These are phyloP conservation scores for Fusarium sp. DNA, from an alignment of 2,329 filamentous ascomycete species.

Conservation along the genomic window DNA sequence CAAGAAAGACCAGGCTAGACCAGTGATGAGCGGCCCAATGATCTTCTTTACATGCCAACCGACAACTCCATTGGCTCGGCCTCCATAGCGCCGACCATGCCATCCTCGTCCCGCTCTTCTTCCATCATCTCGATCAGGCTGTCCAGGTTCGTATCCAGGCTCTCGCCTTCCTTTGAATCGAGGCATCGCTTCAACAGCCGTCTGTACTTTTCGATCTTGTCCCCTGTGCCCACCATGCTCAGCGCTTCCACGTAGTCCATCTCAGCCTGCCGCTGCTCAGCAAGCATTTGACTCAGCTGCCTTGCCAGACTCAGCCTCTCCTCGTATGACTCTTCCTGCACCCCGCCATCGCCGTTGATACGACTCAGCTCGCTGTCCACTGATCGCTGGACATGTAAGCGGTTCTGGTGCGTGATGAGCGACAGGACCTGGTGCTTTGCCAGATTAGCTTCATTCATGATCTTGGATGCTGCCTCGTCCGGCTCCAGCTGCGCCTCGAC, in stretches of 20 bases:
- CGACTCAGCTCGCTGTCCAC: conserved; percentile 67
- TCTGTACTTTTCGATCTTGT: conserved; percentile 82
- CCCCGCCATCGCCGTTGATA: conserved; percentile 63
- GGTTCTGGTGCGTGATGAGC: conserved; percentile 67
- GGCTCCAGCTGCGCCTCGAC: conserved; percentile 69
- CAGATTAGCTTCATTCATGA: conserved; percentile 66
- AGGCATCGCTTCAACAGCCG: conserved; percentile 78
- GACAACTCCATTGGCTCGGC: conserved; percentile 53
- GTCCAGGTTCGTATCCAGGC: conserved; percentile 76
- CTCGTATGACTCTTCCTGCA: conserved; percentile 64
- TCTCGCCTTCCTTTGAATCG: conserved; percentile 76
- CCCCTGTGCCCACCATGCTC: conserved; percentile 77
- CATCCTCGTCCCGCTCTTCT: conserved; percentile 68
- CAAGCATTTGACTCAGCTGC: conserved; percentile 69
- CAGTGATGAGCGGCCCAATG: conserved; percentile 25
- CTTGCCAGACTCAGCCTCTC: conserved; percentile 72
- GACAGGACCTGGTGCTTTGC: conserved; percentile 66
- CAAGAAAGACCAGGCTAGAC: conserved; percentile 1
- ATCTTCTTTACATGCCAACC: conserved; percentile 43
- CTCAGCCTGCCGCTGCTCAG: conserved; percentile 75
- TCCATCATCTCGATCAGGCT: conserved; percentile 75
- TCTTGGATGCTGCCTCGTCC: conserved; percentile 67
- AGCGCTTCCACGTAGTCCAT: conserved; percentile 78
- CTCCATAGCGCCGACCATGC: conserved; percentile 52
- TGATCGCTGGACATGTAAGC: conserved; percentile 66